Percentiles rank a stretch among this genome's conserved stretches.
phyloP scores from a whole-genome alignment of 441 rosid species.

The Erodium moschatum region DNA sequence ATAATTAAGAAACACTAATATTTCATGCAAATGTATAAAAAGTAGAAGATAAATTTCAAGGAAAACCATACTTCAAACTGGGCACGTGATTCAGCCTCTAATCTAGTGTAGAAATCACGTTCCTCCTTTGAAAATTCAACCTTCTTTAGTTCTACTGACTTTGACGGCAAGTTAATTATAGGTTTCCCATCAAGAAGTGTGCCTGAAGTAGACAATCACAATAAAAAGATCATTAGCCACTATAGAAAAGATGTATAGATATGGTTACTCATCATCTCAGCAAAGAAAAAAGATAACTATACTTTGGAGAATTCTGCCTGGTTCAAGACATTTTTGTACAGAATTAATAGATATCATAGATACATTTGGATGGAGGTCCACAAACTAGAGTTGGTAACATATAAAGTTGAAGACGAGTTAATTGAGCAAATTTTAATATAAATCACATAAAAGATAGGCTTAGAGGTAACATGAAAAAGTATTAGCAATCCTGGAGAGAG shows the following conservation, averaged over 20 bases:
- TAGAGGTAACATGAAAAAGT: conserved; percentile 4
- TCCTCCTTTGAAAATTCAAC: conserved; percentile 75
- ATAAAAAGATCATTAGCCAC: conserved; percentile 10
- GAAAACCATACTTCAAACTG: conserved; percentile 55
- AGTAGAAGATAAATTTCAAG: background rate
- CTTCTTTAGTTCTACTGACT: conserved; percentile 51
- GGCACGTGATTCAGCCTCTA: conserved; percentile 68
- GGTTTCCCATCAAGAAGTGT: conserved; percentile 79
- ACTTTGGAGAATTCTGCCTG: background rate
- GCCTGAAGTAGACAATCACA: conserved; percentile 32
- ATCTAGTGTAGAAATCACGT: conserved; percentile 63
- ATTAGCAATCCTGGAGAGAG: conserved; percentile 12
- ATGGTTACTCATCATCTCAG: background rate
- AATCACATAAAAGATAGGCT: background rate
- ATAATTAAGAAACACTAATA: background rate
- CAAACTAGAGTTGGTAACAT: background rate
- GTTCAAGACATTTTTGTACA: background rate
- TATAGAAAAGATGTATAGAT: conserved; percentile 8
- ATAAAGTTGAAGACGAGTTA: background rate
- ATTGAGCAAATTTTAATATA: background rate
- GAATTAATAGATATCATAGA: background rate
- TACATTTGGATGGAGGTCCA: background rate
- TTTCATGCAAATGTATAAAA: background rate
- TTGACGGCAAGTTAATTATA: conserved; percentile 66
- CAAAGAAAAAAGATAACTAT: background rate